Conservation (phyloP, 176 grass and related monocot genomes). For the bread wheat (Triticum aestivum) region IWGSC_CS_RefSeq_v2.1 NC_057811.1:455402059-455402558, state of each 20-base stretch:
- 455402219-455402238: not conserved
- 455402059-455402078: not conserved
- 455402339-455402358: slow-evolving; percentile 85
- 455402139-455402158: not conserved
- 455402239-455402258: not conserved
- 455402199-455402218: not conserved
- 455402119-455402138: not conserved
- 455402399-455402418: slow-evolving; percentile 79
- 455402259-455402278: slow-evolving; percentile 14
- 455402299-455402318: slow-evolving; percentile 12
- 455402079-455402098: no score
- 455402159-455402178: not conserved
- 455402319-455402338: slow-evolving; percentile 49
- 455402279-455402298: no score
- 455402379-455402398: slow-evolving; percentile 85
- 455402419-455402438: slow-evolving; percentile 65
- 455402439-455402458: slow-evolving; percentile 80
- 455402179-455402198: not conserved
- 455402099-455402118: no score
- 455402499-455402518: slow-evolving; percentile 85
- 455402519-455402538: slow-evolving; percentile 61
- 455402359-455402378: slow-evolving; percentile 69
- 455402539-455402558: slow-evolving; percentile 92
- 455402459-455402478: slow-evolving; percentile 64
- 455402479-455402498: slow-evolving; percentile 69